Base-by-base conservation (phyloP, 1,139 yeast genomes). In the Geotrichum klebahnii region DNA sequence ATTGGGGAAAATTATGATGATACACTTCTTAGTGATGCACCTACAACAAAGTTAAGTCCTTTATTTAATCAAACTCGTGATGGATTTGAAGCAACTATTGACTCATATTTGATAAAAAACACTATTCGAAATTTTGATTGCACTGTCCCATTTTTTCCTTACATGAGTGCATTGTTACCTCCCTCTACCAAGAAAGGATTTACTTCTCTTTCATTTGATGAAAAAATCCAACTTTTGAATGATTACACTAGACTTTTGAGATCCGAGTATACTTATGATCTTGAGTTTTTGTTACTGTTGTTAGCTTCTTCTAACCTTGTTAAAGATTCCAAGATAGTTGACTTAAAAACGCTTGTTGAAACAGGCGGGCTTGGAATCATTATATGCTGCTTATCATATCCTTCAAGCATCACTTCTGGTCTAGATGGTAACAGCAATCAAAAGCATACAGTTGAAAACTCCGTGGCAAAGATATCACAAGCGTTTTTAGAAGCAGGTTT, bases 321-420 rank as follows among this genome's bases (percentile, higher is more conserved):
- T 44, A 53, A 57, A 14, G 60, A 62, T 0, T 54, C 60, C 5
- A 35, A 37, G 22, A 42, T 52, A 3, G 71, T 82, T 47, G 80
- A 84, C 55, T 66, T 84, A 46, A 77, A 76, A 58, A 76, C 75
- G 47, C 67, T 87, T 34, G 71, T 83, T 2, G 87, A 82, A 5
- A 72, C 84, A 2, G 73, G 75, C 4, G 64, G 85, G 5, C 70
- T 89, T 29, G 81, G 82, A 44, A 71, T 81, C 28, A 63, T 82
- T 8, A 70, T 87, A 1, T 67, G 77, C 42, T 74, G 81, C 48
- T 66, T 84, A 40, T 54, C 61, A 31, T 46, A 49, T 19, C 52
- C 46, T 2, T 32, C 45, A 10, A 19, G 22, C 10, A 28, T 49
- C 3, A 34, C 42, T 5, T 44, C 43, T 34, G 41, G 43, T 16